Evolutionary conservation across 2,329 filamentous ascomycete genomes (phyloP).

Genomic region (Salinomyces thailandicus): DNA sequence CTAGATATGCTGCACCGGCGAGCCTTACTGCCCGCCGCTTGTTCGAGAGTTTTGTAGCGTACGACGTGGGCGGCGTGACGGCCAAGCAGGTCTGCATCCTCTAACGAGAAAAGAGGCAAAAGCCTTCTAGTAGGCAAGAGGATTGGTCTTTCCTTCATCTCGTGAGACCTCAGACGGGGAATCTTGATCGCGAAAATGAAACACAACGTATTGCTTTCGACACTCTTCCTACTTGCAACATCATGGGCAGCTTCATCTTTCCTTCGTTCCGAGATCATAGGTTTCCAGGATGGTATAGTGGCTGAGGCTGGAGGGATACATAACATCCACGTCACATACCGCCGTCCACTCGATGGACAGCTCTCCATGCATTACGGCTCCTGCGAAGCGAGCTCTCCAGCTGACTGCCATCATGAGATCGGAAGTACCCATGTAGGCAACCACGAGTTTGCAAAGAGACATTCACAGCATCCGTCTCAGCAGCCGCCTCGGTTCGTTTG

Average conservation of each 20-base stretch:
- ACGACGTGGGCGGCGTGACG: no score
- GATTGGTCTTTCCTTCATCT: no score
- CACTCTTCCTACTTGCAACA: not conserved
- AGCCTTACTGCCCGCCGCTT: no score
- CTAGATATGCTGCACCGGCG: no score
- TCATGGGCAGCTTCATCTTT: not conserved
- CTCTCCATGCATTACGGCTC: conserved; percentile 37
- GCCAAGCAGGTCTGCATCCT: no score
- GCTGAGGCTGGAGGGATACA: conserved; percentile 31
- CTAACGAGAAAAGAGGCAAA: no score
- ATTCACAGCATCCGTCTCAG: conserved; percentile 18
- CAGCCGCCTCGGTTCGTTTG: conserved; percentile 40
- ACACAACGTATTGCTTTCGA: no score
- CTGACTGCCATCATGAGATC: conserved; percentile 36
- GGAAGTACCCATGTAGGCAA: conserved; percentile 31
- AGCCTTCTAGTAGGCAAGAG: no score
- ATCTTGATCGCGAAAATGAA: no score
- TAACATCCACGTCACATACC: conserved; percentile 40
- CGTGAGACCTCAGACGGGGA: no score
- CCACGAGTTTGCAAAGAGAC: conserved; percentile 20
- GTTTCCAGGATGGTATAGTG: conserved; percentile 16
- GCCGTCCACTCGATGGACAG: conserved; percentile 33
- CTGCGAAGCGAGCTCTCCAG: conserved; percentile 28
- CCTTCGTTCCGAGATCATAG: conserved; percentile 6
- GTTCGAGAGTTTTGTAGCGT: no score